These are phyloP conservation scores for Tylopilus rubrobrunneus DNA, from an alignment of 768 basidiomycete genomes.

Conservation along the genomic window DNA sequence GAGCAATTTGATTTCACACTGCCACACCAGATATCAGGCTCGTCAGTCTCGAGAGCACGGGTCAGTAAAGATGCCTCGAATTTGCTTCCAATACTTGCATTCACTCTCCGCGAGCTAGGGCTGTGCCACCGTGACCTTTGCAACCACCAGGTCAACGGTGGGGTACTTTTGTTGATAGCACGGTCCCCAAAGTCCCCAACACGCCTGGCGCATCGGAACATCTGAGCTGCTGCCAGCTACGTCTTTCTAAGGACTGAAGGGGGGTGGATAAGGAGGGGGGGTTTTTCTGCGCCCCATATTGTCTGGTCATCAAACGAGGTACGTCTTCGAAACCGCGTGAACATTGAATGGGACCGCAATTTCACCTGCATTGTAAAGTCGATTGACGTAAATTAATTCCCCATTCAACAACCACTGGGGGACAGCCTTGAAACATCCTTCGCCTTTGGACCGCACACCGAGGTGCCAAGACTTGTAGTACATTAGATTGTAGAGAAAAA, in stretches of 20 bases:
- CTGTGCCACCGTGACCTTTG: neutral
- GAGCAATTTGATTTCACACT: constrained; percentile 1
- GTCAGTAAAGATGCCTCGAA: too few species aligned
- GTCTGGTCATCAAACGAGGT: neutral
- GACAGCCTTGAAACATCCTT: neutral
- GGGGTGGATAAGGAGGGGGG: neutral
- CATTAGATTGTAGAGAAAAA: neutral
- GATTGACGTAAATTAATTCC: constrained; percentile 7
- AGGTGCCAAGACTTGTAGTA: neutral
- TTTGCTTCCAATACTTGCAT: neutral
- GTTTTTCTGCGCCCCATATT: neutral
- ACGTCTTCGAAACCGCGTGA: neutral
- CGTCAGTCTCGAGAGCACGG: too few species aligned
- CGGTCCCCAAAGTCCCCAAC: neutral
- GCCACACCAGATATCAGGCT: neutral
- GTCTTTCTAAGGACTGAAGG: neutral
- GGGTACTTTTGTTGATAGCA: neutral
- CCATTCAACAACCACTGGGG: neutral
- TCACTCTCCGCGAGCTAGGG: constrained; percentile 2
- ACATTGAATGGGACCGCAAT: neutral
- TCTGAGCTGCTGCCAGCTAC: neutral
- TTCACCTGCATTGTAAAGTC: neutral
- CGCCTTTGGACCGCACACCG: neutral
- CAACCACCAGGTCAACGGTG: neutral
- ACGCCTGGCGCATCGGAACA: neutral